Evolutionary conservation across 2,329 filamentous ascomycete genomes (phyloP), one percentile per base, ranked within the genome.

Genomic region (Sclerotinia subarctica): DNA sequence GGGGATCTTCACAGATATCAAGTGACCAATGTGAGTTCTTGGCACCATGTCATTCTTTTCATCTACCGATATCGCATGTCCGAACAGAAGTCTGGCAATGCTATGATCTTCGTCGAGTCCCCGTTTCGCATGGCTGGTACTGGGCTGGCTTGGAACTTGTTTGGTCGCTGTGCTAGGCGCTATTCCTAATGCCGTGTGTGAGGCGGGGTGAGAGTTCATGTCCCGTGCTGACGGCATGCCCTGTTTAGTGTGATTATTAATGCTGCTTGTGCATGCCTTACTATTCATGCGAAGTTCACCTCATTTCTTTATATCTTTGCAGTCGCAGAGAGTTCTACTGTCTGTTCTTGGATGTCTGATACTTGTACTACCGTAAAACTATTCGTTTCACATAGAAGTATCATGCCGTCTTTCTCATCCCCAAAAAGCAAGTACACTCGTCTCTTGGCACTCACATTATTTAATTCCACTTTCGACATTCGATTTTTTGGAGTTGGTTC

Each of bases 21-120:
- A 56, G 42, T 65, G 63, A 57, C 26, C 51, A 65, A 19, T 44
- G 7, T 29, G 32, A 56, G 24, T 13, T n/a, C 63, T 57, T 65
- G 63, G 63, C 63, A 65, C 46, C 38, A 13, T 29, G 24, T n/a
- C 49, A 64, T 53, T 24, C 7, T 8, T 35, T 35, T 17, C 49
- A 54, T 44, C 49, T 29, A 54, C 49, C 62, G 19, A 56, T 24
- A 32, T 60, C 42, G n/a, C n/a, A n/a, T n/a, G n/a, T n/a, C n/a
- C n/a, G n/a, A n/a, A n/a, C n/a, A n/a, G n/a, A n/a, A n/a, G n/a
- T 17, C 32, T 32, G 32, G 5, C 46, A 8, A 64, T 56, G 51
- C 2, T 32, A 32, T 57, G 63, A 65, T 65, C 51, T 53, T 46
- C 38, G 15, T 47, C n/a, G n/a, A 8, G n/a, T 46, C n/a, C 7